phyloP scores from a whole-genome alignment of 2,329 filamentous ascomycete genomes.

The Xylaria sp. region DNA sequence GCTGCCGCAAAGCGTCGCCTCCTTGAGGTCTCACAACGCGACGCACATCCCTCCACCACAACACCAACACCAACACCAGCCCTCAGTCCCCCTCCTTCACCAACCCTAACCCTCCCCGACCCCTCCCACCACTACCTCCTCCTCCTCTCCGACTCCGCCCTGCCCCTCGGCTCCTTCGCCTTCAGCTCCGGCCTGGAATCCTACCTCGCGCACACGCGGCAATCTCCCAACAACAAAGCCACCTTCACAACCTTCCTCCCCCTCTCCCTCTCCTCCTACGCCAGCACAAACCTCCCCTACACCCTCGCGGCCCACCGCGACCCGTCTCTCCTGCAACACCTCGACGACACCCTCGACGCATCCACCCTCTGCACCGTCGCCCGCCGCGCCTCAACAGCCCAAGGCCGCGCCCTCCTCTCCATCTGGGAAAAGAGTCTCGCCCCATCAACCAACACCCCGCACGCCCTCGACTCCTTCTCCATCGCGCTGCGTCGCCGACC shows the following conservation, averaged over 20 bases:
- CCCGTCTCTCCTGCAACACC: slow-evolving; percentile 44
- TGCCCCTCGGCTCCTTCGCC: slow-evolving; percentile 80
- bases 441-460: slow-evolving; percentile 20
- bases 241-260: slow-evolving; percentile 63
- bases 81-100: background rate
- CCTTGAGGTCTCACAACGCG: slow-evolving; percentile 17
- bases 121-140: slow-evolving; percentile 61
- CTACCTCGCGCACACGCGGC: slow-evolving; percentile 64
- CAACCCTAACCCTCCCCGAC: slow-evolving; percentile 3
- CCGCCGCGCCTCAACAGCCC: slow-evolving; percentile 66
- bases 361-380: slow-evolving; percentile 74
- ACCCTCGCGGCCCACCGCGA: slow-evolving; percentile 61
- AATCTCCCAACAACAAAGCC: slow-evolving; percentile 29
- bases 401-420: slow-evolving; percentile 67
- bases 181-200: slow-evolving; percentile 81
- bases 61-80: background rate
- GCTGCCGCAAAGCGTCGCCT: slow-evolving; percentile 35
- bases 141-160: slow-evolving; percentile 72
- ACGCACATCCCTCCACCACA: background rate
- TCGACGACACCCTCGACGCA: slow-evolving; percentile 75
- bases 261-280: slow-evolving; percentile 65
- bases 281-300: slow-evolving; percentile 69
- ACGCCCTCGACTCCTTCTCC: slow-evolving; percentile 21
- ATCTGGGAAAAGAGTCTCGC: slow-evolving; percentile 72
- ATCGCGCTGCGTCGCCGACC: slow-evolving; percentile 17